These are phyloP conservation scores for Trichomonas gallinae DNA, from an alignment of 208 protist genomes.

Conservation along the genomic window DNA sequence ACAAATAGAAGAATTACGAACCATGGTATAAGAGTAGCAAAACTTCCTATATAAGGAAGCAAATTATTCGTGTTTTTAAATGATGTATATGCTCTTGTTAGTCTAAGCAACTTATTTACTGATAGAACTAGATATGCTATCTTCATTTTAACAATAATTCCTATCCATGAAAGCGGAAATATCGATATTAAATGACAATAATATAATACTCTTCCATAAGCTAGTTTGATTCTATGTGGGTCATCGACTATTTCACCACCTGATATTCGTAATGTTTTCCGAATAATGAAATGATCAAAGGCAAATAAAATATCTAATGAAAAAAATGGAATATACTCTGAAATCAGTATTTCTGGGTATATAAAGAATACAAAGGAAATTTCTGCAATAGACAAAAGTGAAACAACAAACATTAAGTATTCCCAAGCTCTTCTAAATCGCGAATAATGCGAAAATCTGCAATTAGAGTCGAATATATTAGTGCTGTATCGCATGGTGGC, in stretches of 20 bases:
- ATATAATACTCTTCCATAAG: not conserved
- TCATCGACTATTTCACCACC: not conserved
- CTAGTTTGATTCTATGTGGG: no score
- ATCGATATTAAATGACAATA: not conserved
- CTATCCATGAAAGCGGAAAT: not conserved
- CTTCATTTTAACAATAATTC: not conserved
- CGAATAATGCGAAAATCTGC: no score
- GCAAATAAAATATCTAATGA: not conserved
- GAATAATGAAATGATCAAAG: not conserved
- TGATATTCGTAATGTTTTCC: not conserved
- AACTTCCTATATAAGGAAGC: not conserved
- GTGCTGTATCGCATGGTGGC: no score
- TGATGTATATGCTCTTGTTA: not conserved
- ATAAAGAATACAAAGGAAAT: not conserved
- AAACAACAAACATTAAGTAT: not conserved
- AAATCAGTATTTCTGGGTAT: not conserved
- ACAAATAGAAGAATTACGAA: not conserved
- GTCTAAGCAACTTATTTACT: not conserved
- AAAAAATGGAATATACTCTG: not conserved
- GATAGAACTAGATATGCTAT: not conserved
- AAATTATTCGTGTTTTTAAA: not conserved
- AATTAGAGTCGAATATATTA: no score
- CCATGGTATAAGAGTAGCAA: not conserved
- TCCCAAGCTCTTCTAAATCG: not conserved
- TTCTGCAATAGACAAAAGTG: not conserved